Evolutionary conservation across 495 filamentous ascomycete genomes (phyloP).

Genomic region (Hypomontagnella submonticulosa): DNA sequence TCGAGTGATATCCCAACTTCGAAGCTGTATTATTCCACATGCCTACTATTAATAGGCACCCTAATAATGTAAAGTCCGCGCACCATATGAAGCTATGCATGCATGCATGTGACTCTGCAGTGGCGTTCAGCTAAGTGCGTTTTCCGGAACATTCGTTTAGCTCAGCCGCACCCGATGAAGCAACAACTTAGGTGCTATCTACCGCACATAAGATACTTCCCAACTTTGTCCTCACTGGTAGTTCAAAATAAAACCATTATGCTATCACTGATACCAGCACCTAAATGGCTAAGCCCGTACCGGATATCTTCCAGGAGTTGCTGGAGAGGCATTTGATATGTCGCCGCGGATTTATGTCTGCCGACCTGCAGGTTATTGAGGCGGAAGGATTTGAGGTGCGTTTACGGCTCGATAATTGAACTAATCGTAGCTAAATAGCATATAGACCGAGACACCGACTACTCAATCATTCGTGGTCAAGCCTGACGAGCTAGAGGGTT

Average conservation of each 20-base stretch:
- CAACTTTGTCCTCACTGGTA: no score
- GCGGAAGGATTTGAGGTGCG: slow-evolving; percentile 5
- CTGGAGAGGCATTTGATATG: slow-evolving; percentile 8
- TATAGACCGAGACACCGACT: not conserved
- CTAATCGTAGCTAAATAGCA: not conserved
- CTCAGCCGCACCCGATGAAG: slow-evolving; percentile 13
- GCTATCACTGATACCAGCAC: no score
- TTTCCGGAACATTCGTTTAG: slow-evolving; percentile 8
- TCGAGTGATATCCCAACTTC: no score
- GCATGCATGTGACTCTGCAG: slow-evolving; percentile 6
- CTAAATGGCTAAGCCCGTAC: not conserved
- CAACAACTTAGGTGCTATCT: not conserved
- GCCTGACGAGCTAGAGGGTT: slow-evolving; percentile 5
- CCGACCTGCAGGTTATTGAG: slow-evolving; percentile 6
- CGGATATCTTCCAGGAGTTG: slow-evolving; percentile 6
- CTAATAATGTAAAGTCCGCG: no score
- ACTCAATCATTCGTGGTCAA: slow-evolving; percentile 1
- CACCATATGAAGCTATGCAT: no score
- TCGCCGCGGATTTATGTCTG: not conserved
- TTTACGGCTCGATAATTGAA: not conserved
- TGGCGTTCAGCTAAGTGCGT: slow-evolving; percentile 5
- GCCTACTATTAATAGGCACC: no score
- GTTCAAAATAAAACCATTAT: no score
- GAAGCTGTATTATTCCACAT: no score
- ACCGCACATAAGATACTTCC: no score